Evolutionary conservation across 2,329 filamentous ascomycete species (phyloP).

Genomic region (Colletotrichum tamarilloi): DNA sequence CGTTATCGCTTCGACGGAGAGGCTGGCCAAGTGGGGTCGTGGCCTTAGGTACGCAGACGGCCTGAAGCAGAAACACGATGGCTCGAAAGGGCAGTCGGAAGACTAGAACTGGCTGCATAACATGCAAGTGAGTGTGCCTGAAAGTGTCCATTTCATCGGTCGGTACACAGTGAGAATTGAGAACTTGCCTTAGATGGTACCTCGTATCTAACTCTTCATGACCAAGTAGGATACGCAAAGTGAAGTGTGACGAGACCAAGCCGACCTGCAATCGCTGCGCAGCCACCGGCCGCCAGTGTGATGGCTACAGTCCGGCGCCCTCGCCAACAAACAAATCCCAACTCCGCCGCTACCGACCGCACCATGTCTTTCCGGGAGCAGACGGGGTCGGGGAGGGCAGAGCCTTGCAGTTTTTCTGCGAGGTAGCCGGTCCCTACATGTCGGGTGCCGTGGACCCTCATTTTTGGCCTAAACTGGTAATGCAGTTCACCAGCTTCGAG

Average conservation of each 20-base stretch:
- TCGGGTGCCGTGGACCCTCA: constrained; percentile 25
- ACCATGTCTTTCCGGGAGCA: neutral
- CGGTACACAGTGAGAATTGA: neutral
- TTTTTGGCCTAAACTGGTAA: constrained; percentile 32
- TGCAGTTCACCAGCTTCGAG: constrained; percentile 27
- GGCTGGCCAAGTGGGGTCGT: neutral
- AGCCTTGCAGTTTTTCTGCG: constrained; percentile 17
- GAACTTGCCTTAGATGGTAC: neutral
- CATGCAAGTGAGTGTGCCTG: constrained; percentile 58
- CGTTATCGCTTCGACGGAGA: neutral
- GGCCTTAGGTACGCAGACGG: neutral
- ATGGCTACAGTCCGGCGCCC: constrained; percentile 55
- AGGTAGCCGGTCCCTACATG: constrained; percentile 19
- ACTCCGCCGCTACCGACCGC: neutral
- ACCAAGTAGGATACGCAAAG: constrained; percentile 58
- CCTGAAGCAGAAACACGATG: constrained; percentile 2
- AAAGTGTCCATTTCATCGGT: neutral
- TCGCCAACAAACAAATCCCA: neutral
- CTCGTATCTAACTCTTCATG: neutral
- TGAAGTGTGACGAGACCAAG: constrained; percentile 68
- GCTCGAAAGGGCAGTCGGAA: constrained; percentile 41
- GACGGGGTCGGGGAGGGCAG: constrained; percentile 1
- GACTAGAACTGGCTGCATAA: constrained; percentile 62
- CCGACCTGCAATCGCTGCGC: constrained; percentile 64
- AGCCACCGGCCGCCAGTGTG: constrained; percentile 65